Base-by-base conservation (phyloP, 805 yeast species). In the Candida boleticola region DNA sequence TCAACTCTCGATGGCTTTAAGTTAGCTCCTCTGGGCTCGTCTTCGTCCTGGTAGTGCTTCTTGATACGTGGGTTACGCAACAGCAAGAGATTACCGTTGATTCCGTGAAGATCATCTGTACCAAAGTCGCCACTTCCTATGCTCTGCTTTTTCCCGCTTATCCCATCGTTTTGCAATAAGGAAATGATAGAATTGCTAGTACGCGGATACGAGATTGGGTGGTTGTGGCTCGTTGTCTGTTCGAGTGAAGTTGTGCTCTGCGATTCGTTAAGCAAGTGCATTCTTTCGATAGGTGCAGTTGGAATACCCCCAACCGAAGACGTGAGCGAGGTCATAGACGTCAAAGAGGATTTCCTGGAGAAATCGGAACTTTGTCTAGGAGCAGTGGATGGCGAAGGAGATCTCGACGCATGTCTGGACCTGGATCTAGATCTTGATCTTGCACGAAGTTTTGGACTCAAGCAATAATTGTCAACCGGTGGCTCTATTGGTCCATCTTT, bases 261-360 rank as follows among this genome's bases (percentile, higher is more conserved):
- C 1, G 70, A 63, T 36, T 52, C 45, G 9, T 46, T 50, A 20
- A 65, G 50, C 16, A 65, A 49, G 16, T 70, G 71, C 18, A 64
- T 49, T 3, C 57, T 57, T 43, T 60, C 41, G 11, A 38, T 38
- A n/a, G 39, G 39, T 5, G 36, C n/a, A n/a, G 20, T 21, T 17
- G 32, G 14, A 6, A 19, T 14, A 14, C 14, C 20, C n/a, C 26
- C 39, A 31, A 29, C 25, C 11, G 34, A 19, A 5, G 41, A 38
- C 5, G 13, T 17, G 25, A 35, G 29, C 1, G 61, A 53, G 4
- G 43, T 44, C 7, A 39, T 21, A 10, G 66, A 58, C 2, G 51
- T 37, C 11, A 53, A 22, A 2, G 65, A 60, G 5, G 58, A 54
- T 22, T 50, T 40, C 17, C 62, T 29, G 7, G 41, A 38, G 10